A percentile compares a stretch with the other conserved stretches of the same genome.
Conservation (phyloP, 768 basidiomycete genomes). For the Hericium alpestre region DNA sequence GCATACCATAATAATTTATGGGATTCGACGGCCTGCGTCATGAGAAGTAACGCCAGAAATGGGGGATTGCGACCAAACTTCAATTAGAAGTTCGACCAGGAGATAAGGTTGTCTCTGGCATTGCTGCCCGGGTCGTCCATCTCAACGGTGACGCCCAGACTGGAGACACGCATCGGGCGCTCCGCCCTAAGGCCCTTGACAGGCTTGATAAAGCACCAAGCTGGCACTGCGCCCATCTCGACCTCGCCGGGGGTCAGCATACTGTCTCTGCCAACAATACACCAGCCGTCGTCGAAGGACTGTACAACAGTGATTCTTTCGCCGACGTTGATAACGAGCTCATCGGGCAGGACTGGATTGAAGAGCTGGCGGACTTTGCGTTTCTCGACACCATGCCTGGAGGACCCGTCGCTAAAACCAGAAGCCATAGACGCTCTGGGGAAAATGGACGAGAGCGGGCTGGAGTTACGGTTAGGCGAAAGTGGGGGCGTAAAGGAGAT, state of each 20-base stretch:
- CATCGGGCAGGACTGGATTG: constrained; percentile 63
- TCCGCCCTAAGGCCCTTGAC: constrained; percentile 47
- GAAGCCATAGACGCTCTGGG: constrained; percentile 11
- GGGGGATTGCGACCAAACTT: neutral
- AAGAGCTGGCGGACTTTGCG: constrained; percentile 59
- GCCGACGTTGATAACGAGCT: constrained; percentile 46
- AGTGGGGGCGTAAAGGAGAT: constrained; percentile 1
- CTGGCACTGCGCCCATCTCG: constrained; percentile 64
- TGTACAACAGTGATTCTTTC: constrained; percentile 52
- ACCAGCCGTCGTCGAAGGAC: constrained; percentile 75
- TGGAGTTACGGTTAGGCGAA: neutral
- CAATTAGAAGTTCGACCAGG: constrained; percentile 59
- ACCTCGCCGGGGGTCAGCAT: constrained; percentile 27
- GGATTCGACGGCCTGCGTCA: no score
- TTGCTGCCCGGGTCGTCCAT: constrained; percentile 28
- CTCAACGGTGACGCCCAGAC: constrained; percentile 54
- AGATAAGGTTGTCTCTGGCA: constrained; percentile 41
- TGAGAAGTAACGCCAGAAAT: no score
- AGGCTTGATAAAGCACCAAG: constrained; percentile 66
- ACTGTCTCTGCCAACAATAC: constrained; percentile 52
- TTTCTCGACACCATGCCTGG: constrained; percentile 11
- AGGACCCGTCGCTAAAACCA: neutral
- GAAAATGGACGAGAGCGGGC: constrained; percentile 5
- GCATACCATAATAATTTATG: no score
- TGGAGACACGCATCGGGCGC: constrained; percentile 53